Conservation (phyloP, 2,329 filamentous ascomycete species). For the Pseudocercospora musae region DNA sequence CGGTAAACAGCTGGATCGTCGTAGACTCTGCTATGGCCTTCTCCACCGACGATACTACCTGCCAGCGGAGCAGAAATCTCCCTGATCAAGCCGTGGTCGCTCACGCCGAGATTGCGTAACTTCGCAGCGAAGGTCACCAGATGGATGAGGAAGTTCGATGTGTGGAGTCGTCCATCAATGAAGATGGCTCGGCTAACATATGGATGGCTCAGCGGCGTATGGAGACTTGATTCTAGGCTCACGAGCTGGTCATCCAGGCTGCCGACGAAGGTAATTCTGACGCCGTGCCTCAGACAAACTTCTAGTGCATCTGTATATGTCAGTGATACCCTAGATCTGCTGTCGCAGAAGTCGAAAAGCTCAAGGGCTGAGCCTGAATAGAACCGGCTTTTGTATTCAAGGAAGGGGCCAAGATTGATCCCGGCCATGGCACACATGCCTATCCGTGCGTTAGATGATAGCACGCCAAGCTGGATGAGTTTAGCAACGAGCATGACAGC, state of each 20-base stretch:
- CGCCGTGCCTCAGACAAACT: conserved; percentile 71
- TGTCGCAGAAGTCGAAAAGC: conserved; percentile 87
- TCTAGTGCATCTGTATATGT: conserved; percentile 75
- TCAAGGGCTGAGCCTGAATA: conserved; percentile 90
- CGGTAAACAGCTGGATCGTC: conserved; percentile 85
- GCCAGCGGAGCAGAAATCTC: conserved; percentile 86
- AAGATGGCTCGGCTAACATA: conserved; percentile 96
- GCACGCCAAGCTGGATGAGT: conserved; percentile 82
- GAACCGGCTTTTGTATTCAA: conserved; percentile 85
- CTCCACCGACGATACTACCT: conserved; percentile 84
- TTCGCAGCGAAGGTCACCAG: conserved; percentile 92
- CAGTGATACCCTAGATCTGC: conserved; percentile 75
- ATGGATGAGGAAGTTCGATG: conserved; percentile 89
- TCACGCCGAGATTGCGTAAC: conserved; percentile 85
- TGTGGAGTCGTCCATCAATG: conserved; percentile 86
- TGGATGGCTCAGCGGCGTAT: conserved; percentile 80
- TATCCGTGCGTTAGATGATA: conserved; percentile 66
- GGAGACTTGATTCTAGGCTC: conserved; percentile 87
- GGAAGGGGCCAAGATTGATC: conserved; percentile 88
- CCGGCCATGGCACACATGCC: conserved; percentile 88
- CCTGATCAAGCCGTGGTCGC: conserved; percentile 87
- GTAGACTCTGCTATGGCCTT: conserved; percentile 90
- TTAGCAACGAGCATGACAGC: conserved; percentile 89
- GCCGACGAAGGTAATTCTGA: conserved; percentile 80
- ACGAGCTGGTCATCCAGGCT: conserved; percentile 97